Conservation (phyloP, 352 stramenopile genomes). For the Pseudoperonospora humuli region DNA sequence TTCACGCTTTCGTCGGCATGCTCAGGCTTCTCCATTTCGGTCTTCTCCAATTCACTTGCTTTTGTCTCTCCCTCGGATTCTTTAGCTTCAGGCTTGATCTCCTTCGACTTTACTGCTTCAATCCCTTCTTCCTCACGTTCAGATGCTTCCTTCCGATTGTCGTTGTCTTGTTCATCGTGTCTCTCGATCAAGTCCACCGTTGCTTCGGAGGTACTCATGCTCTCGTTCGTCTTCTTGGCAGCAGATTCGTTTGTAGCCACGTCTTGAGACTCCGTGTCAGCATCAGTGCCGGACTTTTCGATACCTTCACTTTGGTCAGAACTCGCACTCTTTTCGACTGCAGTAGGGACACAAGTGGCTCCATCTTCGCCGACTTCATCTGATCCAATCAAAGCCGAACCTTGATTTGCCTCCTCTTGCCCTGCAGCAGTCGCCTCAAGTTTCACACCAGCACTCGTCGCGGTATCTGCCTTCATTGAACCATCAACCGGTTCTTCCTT, state of each 20-base stretch:
- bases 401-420: not conserved
- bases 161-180: constrained; percentile 1
- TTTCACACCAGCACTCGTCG: constrained; percentile 6
- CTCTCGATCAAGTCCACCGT: not conserved
- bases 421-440: constrained; percentile 10
- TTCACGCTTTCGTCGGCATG: not conserved
- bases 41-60: not conserved
- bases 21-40: constrained; percentile 3
- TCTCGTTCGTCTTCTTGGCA: constrained; percentile 1
- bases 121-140: not conserved
- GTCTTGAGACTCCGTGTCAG: not conserved
- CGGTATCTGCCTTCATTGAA: not conserved
- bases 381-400: not conserved
- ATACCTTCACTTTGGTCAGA: not conserved
- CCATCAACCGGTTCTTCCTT: constrained; percentile 12
- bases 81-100: not conserved
- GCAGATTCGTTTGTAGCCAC: not conserved
- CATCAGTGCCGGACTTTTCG: not conserved
- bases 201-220: not conserved
- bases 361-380: constrained; percentile 1
- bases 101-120: not conserved
- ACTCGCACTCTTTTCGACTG: not conserved
- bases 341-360: not conserved
- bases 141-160: not conserved
- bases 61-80: not conserved